Conservation (phyloP, 2,329 filamentous ascomycete genomes). For the Fusarium illudens region DNA sequence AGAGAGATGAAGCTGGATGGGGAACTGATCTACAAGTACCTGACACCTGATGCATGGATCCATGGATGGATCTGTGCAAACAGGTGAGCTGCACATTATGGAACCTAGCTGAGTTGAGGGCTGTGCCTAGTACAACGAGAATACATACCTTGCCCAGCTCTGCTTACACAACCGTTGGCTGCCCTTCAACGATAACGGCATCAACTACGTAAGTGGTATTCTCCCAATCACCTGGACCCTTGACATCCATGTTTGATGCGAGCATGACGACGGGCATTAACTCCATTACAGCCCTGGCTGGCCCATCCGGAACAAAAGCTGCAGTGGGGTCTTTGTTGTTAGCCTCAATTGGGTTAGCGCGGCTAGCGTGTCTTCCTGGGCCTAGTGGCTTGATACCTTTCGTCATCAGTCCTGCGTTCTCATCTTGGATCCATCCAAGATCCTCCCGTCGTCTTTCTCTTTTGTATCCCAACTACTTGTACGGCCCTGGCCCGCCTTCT, state of each 20-base stretch:
- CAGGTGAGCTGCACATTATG: not conserved
- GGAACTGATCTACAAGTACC: slow-evolving; percentile 26
- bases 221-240: not conserved
- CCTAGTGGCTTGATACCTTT: slow-evolving; percentile 38
- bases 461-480: slow-evolving; percentile 11
- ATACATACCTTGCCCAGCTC: not conserved
- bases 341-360: slow-evolving; percentile 25
- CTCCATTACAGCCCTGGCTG: not conserved
- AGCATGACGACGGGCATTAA: not conserved
- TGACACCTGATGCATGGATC: slow-evolving; percentile 18
- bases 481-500: slow-evolving; percentile 18
- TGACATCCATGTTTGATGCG: not conserved
- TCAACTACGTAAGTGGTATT: not conserved
- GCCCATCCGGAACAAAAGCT: slow-evolving; percentile 10
- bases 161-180: not conserved
- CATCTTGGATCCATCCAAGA: slow-evolving; percentile 22
- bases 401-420: slow-evolving; percentile 37
- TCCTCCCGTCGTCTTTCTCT: slow-evolving; percentile 22
- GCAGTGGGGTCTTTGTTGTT: slow-evolving; percentile 21
- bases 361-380: slow-evolving; percentile 1
- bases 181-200: not conserved
- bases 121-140: not conserved
- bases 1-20: not conserved
- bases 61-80: slow-evolving; percentile 23
- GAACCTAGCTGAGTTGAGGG: not conserved